These are phyloP conservation scores for Phytopythium ostracodes DNA, from an alignment of 352 stramenopile species.

Conservation along the genomic window DNA sequence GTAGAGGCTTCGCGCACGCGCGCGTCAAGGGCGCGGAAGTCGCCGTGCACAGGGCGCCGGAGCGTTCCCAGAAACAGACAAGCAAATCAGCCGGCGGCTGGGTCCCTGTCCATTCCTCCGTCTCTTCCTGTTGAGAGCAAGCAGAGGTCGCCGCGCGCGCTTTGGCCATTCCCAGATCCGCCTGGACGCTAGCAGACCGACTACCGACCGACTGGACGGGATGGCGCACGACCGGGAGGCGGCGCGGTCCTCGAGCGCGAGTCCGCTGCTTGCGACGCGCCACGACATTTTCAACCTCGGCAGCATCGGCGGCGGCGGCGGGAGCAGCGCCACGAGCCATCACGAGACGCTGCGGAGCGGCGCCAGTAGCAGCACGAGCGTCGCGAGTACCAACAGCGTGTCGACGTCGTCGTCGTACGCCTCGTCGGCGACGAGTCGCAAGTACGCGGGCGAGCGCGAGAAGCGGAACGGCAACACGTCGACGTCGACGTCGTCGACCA, in stretches of 20 bases:
- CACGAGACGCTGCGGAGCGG: not conserved
- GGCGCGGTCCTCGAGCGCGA: constrained; percentile 14
- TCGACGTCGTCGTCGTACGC: constrained; percentile 15
- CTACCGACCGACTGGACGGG: not conserved
- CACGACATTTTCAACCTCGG: constrained; percentile 20
- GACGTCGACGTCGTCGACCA: constrained; percentile 29
- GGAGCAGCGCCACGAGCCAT: constrained; percentile 10
- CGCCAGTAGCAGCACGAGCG: constrained; percentile 10
- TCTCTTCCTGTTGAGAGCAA: too few species aligned
- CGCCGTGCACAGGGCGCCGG: too few species aligned
- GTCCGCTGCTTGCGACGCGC: constrained; percentile 23
- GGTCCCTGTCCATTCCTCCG: too few species aligned
- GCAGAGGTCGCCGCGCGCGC: too few species aligned
- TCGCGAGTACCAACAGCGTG: constrained; percentile 1
- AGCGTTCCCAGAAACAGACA: not conserved
- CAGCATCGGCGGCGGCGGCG: constrained; percentile 13
- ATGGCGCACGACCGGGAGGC: constrained; percentile 32
- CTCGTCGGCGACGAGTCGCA: constrained; percentile 17
- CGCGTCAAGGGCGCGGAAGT: not conserved
- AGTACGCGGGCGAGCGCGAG: constrained; percentile 22
- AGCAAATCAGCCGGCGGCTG: not conserved
- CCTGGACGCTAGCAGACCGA: too few species aligned
- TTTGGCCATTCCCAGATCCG: too few species aligned
- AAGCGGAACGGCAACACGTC: constrained; percentile 23
- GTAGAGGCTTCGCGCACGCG: not conserved